Evolutionary conservation across 179 eudicot species (phyloP), one percentile per base, ranked within the genome.

Genomic region (Silene noctiflora): DNA sequence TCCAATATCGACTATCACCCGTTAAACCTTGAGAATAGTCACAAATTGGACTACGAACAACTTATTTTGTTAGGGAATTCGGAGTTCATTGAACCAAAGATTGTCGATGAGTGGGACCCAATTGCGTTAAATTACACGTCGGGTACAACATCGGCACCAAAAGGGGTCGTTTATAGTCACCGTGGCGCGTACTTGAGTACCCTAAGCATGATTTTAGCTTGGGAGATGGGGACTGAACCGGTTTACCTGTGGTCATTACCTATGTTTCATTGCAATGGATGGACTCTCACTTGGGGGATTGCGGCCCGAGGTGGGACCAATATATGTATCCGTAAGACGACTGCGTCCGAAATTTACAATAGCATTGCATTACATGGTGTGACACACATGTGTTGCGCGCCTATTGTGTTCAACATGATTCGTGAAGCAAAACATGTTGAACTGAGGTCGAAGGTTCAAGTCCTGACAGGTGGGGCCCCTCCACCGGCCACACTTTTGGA

Each of bases 281-380:
- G 96, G 96, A 91, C 93, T n/a, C 86, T 89, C 82, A 89, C 96
- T 8, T 91, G 96, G 96, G 93, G 93, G 0, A 73, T 89, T 1
- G 96, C 96, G 0, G 96, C 96, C 0, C 80, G 91, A 0, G 96
- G 96, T 17, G 96, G 93, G 21, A 91, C 96, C 73, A 91, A 89
- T 66, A 90, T 91, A 0, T 89, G 90, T 74, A 89, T 90, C 19
- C 90, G 96, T 12, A 83, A 74, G 77, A 79, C 93, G 4, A 84
- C 85, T 0, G 89, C 89, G 1, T 10, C 33, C 0, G 90, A 86
- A 12, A 89, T 91, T 67, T 88, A 87, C 7, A 19, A 14, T 1
- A 83, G 69, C 76, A 90, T 91, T 1, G 76, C 80, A 0, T 21
- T 76, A 17, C 92, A 90, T 29, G 79, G 78, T 0, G 97, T 91